Percentiles rank a stretch among this genome's conserved stretches.
Conservation (phyloP, 345 rosid species). For the Kandelia obovata region DNA sequence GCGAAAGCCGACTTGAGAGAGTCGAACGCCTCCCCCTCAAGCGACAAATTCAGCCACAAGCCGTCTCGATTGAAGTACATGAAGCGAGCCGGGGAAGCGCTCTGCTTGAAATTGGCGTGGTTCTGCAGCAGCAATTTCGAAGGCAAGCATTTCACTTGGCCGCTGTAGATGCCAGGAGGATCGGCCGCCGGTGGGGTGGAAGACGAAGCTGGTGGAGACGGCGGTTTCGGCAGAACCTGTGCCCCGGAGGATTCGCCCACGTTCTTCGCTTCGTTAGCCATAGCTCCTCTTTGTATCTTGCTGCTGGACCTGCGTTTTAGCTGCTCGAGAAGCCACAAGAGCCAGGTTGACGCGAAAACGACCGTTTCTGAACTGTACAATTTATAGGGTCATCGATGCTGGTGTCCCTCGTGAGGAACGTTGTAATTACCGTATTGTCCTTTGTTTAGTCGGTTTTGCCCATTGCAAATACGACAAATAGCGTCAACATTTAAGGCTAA, state of each 20-base stretch:
- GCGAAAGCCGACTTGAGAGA: constrained; percentile 23
- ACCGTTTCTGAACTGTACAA: too few species aligned
- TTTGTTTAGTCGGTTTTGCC: too few species aligned
- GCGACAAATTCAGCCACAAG: constrained; percentile 27
- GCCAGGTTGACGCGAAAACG: too few species aligned
- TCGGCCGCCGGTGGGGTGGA: neutral
- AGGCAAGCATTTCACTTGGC: neutral
- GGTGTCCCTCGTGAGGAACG: too few species aligned
- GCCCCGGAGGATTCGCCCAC: constrained; percentile 20
- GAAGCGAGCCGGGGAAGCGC: constrained; percentile 30
- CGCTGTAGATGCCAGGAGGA: neutral
- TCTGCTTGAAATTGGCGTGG: constrained; percentile 26
- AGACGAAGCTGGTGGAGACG: neutral
- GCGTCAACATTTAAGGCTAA: too few species aligned
- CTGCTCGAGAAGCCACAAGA: too few species aligned
- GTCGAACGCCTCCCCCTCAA: constrained; percentile 25
- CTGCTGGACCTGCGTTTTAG: too few species aligned
- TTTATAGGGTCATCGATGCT: too few species aligned
- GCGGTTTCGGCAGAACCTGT: neutral
- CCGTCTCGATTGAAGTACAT: constrained; percentile 38
- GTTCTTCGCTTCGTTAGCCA: neutral
- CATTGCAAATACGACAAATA: too few species aligned
- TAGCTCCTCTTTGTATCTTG: too few species aligned
- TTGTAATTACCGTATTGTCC: too few species aligned
- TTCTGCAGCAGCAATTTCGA: constrained; percentile 14